Evolutionary conservation across 768 basidiomycete species (phyloP).

Genomic region (Collybia sordida): DNA sequence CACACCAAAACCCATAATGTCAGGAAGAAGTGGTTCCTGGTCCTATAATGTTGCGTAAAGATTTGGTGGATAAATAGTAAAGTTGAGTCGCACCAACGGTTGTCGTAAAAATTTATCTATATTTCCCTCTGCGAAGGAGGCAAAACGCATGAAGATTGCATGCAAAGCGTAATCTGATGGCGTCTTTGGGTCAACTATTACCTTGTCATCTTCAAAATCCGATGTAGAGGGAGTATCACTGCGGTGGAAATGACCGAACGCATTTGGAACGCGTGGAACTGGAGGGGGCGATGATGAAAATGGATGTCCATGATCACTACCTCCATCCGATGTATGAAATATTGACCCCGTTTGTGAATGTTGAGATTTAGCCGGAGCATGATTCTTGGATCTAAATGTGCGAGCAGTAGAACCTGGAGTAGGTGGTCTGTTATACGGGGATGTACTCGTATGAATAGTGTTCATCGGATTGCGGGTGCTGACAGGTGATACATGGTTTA

Average conservation of each 20-base stretch:
- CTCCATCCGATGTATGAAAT: constrained; percentile 67
- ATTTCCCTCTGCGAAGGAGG: constrained; percentile 74
- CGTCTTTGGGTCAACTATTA: constrained; percentile 70
- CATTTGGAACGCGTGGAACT: constrained; percentile 74
- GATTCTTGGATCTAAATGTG: constrained; percentile 48
- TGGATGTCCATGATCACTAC: constrained; percentile 64
- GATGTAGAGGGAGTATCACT: constrained; percentile 51
- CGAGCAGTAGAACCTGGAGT: constrained; percentile 54
- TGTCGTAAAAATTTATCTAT: constrained; percentile 74
- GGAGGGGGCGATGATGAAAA: constrained; percentile 70
- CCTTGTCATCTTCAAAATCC: constrained; percentile 68
- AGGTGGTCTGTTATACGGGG: constrained; percentile 57
- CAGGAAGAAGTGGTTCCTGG: constrained; percentile 62
- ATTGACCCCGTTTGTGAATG: constrained; percentile 79
- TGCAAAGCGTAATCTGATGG: constrained; percentile 89
- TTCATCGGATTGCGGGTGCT: constrained; percentile 28
- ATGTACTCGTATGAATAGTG: constrained; percentile 44
- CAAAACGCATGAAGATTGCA: constrained; percentile 86
- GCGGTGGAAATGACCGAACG: constrained; percentile 43
- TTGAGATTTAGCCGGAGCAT: constrained; percentile 66
- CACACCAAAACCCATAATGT: constrained; percentile 67
- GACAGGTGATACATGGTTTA: constrained; percentile 47
- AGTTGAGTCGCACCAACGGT: constrained; percentile 52
- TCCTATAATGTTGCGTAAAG: constrained; percentile 43
- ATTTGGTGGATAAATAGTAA: neutral